Evolutionary conservation across 192 early-diverging fungal genomes (phyloP).

Genomic region (Linderina pennispora): DNA sequence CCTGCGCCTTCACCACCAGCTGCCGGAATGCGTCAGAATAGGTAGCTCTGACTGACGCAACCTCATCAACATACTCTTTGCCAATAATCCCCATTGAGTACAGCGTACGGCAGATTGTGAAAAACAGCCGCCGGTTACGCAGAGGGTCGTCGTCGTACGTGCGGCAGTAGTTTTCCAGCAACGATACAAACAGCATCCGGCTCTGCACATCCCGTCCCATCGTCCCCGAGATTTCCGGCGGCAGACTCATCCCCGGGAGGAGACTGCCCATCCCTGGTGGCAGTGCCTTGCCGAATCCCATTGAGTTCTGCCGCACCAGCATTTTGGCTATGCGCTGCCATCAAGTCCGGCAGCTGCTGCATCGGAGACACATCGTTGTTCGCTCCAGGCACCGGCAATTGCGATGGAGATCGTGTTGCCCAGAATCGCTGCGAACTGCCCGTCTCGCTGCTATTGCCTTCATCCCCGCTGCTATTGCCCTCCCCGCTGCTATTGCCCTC

Average conservation of each 20-base stretch:
- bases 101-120: constrained; percentile 81
- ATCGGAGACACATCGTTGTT: too few relatives aligned
- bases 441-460: too few relatives aligned
- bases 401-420: too few relatives aligned
- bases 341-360: too few relatives aligned
- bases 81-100: constrained; percentile 78
- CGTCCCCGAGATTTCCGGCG: constrained; percentile 5
- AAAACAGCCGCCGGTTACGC: constrained; percentile 79
- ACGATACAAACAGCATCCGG: constrained; percentile 75
- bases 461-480: too few relatives aligned
- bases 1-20: constrained; percentile 74
- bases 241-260: neutral
- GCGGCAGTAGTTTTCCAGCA: constrained; percentile 87
- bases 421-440: too few relatives aligned
- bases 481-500: too few relatives aligned
- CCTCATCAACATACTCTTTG: constrained; percentile 74
- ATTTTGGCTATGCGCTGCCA: too few relatives aligned
- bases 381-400: too few relatives aligned
- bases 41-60: constrained; percentile 72
- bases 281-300: too few relatives aligned
- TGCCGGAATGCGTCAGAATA: constrained; percentile 84
- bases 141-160: constrained; percentile 84
- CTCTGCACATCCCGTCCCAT: constrained; percentile 57
- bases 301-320: too few relatives aligned
- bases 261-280: too few relatives aligned